phyloP scores from a whole-genome alignment of 2,329 filamentous ascomycete species.

The Xylaria sp. region DNA sequence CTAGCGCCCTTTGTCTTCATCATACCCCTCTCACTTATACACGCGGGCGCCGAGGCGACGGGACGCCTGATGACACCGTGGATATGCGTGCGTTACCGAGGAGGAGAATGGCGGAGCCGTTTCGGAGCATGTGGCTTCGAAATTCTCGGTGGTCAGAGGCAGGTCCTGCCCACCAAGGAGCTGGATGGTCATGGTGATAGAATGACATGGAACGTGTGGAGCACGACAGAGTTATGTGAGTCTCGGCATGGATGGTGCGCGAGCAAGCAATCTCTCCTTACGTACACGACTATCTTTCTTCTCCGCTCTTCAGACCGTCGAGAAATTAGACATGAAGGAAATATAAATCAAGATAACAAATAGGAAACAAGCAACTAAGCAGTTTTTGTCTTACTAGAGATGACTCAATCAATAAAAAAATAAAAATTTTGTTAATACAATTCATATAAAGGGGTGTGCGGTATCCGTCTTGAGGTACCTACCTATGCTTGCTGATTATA shows the following conservation, averaged over 20 bases:
- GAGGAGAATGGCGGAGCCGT: conserved; percentile 19
- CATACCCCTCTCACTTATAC: not conserved
- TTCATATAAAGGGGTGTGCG: not conserved
- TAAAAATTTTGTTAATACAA: not conserved
- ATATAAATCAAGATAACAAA: conserved; percentile 27
- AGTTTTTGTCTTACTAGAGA: conserved; percentile 36
- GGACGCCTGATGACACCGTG: conserved; percentile 41
- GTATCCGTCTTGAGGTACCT: not conserved
- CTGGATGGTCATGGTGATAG: conserved; percentile 4
- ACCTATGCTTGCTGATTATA: not conserved
- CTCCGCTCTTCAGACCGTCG: conserved; percentile 15
- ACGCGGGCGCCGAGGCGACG: conserved; percentile 21
- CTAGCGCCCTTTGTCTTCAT: not conserved
- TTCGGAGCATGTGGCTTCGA: not conserved
- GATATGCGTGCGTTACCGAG: conserved; percentile 44
- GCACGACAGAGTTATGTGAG: conserved; percentile 27
- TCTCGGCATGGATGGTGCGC: conserved; percentile 22
- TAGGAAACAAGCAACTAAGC: conserved; percentile 31
- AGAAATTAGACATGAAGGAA: conserved; percentile 15
- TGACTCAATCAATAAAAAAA: conserved; percentile 34
- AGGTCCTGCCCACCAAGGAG: conserved; percentile 6
- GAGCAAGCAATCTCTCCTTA: conserved; percentile 37
- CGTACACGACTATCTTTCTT: conserved; percentile 39
- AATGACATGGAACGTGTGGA: conserved; percentile 2
- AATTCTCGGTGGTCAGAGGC: conserved; percentile 13